Conservation (phyloP, 768 basidiomycete genomes). For the Mycena vulgaris region DNA sequence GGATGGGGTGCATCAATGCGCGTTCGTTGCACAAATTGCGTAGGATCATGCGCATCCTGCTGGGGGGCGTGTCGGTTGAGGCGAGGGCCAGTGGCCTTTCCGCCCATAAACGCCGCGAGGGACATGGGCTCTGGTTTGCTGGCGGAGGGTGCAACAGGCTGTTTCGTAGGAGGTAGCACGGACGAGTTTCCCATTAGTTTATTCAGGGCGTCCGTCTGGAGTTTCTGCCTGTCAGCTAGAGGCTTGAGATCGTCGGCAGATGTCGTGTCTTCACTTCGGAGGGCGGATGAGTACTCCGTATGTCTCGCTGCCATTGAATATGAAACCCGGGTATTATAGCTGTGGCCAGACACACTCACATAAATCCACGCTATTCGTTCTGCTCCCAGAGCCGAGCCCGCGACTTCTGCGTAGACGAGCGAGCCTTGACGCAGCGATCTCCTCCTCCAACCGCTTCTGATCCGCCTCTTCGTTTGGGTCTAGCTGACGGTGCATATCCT, state of each 20-base stretch:
- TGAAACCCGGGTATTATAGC: neutral
- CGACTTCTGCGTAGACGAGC: constrained; percentile 67
- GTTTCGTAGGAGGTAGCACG: neutral
- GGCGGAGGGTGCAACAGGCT: constrained; percentile 20
- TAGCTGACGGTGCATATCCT: constrained; percentile 84
- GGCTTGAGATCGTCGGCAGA: constrained; percentile 29
- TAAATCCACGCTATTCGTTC: constrained; percentile 57
- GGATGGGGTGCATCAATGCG: constrained; percentile 75
- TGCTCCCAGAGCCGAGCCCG: constrained; percentile 56
- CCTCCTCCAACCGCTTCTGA: constrained; percentile 75
- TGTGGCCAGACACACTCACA: constrained; percentile 57
- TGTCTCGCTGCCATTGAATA: constrained; percentile 33
- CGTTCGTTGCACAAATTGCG: constrained; percentile 75
- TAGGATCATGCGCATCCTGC: constrained; percentile 74
- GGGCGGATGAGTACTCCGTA: constrained; percentile 42
- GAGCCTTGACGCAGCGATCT: constrained; percentile 70
- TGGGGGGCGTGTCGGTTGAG: constrained; percentile 83
- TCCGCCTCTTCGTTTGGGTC: constrained; percentile 88
- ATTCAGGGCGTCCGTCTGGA: constrained; percentile 62
- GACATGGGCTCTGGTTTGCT: constrained; percentile 70
- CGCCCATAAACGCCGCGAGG: constrained; percentile 87
- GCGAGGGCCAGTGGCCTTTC: constrained; percentile 80
- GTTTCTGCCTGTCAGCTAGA: constrained; percentile 53
- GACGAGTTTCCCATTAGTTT: constrained; percentile 58
- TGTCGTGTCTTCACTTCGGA: constrained; percentile 41